These are phyloP conservation scores for Moesziomyces parantarcticus DNA, from an alignment of 1,284 basidiomycete species.

Conservation along the genomic window DNA sequence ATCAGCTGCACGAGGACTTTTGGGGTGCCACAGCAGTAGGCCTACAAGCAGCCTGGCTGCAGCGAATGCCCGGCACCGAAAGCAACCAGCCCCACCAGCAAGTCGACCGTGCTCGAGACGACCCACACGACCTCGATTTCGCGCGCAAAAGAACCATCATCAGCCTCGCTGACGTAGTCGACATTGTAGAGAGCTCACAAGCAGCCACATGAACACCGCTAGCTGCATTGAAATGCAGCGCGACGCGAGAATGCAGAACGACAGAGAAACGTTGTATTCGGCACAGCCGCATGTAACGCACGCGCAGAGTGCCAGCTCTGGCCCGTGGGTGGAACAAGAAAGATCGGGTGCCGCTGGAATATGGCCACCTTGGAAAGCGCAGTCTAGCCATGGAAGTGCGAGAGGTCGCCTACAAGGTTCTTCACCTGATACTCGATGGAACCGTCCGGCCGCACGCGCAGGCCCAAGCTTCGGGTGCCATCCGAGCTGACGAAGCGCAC, in stretches of 20 bases:
- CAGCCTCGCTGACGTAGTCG: slow-evolving; percentile 15
- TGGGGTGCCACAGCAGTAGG: slow-evolving; percentile 47
- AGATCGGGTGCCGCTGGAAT: too few species aligned
- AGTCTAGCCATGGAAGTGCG: background rate
- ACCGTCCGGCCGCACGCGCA: background rate
- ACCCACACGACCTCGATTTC: slow-evolving; percentile 2
- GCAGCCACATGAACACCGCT: background rate
- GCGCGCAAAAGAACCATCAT: slow-evolving; percentile 18
- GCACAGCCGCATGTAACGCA: background rate
- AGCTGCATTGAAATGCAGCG: too few species aligned
- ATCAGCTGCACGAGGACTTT: slow-evolving; percentile 55
- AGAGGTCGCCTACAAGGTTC: background rate
- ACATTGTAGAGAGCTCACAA: slow-evolving; percentile 12
- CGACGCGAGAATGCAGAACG: too few species aligned
- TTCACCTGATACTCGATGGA: background rate
- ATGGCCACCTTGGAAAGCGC: too few species aligned
- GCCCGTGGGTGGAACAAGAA: too few species aligned
- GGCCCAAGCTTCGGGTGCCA: background rate
- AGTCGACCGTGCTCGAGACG: slow-evolving; percentile 1
- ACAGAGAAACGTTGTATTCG: background rate
- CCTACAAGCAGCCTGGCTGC: slow-evolving; percentile 47
- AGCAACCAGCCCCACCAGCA: slow-evolving; percentile 39
- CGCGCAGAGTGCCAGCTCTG: background rate
- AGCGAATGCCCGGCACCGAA: slow-evolving; percentile 15
- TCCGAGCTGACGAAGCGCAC: background rate